Percentiles rank a stretch among this genome's conserved stretches.
These are phyloP conservation scores for Schrenkiella parvula DNA, from an alignment of 345 rosid genomes.

Conservation along the genomic window DNA sequence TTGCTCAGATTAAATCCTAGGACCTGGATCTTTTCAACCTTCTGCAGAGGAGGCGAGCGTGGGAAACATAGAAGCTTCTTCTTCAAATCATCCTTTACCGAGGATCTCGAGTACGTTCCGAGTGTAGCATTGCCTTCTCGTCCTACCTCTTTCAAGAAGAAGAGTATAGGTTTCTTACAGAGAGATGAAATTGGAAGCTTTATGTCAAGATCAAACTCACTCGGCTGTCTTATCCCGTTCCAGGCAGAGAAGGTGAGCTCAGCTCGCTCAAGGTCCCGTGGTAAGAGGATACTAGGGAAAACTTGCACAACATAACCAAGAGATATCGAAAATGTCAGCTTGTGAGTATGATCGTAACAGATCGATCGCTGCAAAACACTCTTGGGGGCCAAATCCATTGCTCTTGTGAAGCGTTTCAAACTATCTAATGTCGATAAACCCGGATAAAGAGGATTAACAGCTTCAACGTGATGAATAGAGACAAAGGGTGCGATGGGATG, in stretches of 20 bases:
- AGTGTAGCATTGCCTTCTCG: constrained; percentile 52
- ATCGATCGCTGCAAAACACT: constrained; percentile 83
- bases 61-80: constrained; percentile 75
- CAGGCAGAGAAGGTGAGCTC: constrained; percentile 82
- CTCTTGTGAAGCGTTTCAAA: constrained; percentile 69
- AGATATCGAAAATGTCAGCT: constrained; percentile 58
- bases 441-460: constrained; percentile 79
- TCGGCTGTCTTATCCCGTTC: constrained; percentile 49
- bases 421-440: constrained; percentile 62
- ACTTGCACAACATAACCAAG: constrained; percentile 86
- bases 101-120: constrained; percentile 52
- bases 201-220: constrained; percentile 82
- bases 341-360: constrained; percentile 59
- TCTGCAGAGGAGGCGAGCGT: constrained; percentile 52
- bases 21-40: constrained; percentile 56
- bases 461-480: constrained; percentile 85
- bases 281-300: constrained; percentile 55
- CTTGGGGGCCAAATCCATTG: constrained; percentile 62
- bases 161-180: constrained; percentile 33
- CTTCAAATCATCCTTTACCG: constrained; percentile 54
- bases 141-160: constrained; percentile 42
- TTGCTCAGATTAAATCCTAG: constrained; percentile 49
- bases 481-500: constrained; percentile 88
- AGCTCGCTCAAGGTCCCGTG: constrained; percentile 73
- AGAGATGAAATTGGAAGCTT: constrained; percentile 56